Evolutionary conservation across 441 rosid genomes (phyloP), one percentile per base, ranked within the genome.

Genomic region (Populus hybrid): DNA sequence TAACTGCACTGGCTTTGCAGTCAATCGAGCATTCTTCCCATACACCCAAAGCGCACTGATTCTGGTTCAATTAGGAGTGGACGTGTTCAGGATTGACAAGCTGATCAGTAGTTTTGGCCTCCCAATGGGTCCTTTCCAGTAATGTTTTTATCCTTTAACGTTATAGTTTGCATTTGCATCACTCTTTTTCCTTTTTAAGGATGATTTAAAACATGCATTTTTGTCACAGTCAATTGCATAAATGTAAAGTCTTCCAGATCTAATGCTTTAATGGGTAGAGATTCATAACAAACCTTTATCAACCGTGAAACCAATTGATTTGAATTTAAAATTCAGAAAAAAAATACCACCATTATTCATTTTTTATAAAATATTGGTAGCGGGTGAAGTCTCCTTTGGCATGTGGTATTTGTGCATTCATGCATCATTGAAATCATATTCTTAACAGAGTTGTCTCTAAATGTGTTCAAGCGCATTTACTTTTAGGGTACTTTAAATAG

Each of bases 71-170:
- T 84, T 94, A 82, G 99, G 99, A 40, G 97, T 91, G 80, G 99
- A 96, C 77, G 73, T 86, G 80, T 96, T 91, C 92, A 91, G 97
- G 86, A 85, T 96, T 79, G 99, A 96, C 89, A 82, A 84, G 50
- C 88, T 85, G 72, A 90, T 96, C 59, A 83, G 86, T 84, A 86
- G 88, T 83, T 96, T 96, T 38, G 98, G 99, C 87, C 84, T 96
- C 78, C 98, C 98, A 8, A 78, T 94, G 66, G 99, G 99, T 20
- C 99, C 99, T 84, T 91, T 92, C 89, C 93, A 87, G 99, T 96
- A 90, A 94, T 75, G 10, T 24, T 57, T 75, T 81, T 78, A 85
- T 84, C 81, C 67, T 80, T 75, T 82, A 30, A 38, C 64, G 42
- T 74, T 67, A 16, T 72, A 57, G 24, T 82, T 36, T 69, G 28